Percentiles rank a stretch among this genome's conserved stretches.
phyloP scores from a whole-genome alignment of 495 filamentous ascomycete genomes.

The Penicillium coffeae region DNA sequence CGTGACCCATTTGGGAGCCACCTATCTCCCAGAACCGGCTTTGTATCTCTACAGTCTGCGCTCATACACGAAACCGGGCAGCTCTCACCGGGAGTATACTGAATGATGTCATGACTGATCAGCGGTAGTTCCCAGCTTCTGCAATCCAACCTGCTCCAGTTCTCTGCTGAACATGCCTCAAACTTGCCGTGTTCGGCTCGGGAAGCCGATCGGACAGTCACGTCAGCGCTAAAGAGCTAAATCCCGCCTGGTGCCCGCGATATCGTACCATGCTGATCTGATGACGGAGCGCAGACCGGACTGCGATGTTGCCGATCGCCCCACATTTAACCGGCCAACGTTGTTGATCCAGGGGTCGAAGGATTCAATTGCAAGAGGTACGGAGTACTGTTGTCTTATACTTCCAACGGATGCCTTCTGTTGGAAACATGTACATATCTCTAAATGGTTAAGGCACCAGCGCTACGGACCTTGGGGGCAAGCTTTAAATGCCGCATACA shows the following conservation, averaged over 20 bases:
- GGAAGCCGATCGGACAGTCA: background rate
- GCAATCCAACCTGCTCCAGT: too few relatives aligned
- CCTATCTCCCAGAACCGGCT: background rate
- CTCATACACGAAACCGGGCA: background rate
- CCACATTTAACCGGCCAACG: background rate
- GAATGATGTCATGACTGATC: conserved; percentile 6
- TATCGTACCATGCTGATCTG: background rate
- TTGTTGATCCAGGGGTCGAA: too few relatives aligned
- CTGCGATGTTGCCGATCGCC: background rate
- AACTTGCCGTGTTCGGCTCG: too few relatives aligned
- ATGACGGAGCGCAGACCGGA: background rate
- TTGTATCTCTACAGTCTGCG: background rate
- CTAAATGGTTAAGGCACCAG: too few relatives aligned
- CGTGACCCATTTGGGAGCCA: too few relatives aligned
- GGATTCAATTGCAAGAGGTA: too few relatives aligned
- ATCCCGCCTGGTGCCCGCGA: too few relatives aligned
- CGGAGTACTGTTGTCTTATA: background rate
- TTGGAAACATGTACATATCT: background rate
- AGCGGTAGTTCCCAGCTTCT: background rate
- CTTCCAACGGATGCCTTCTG: too few relatives aligned
- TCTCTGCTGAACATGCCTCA: too few relatives aligned
- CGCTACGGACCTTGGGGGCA: too few relatives aligned
- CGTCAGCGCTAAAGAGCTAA: background rate
- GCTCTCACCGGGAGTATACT: background rate
- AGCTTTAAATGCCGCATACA: too few relatives aligned